Conservation (phyloP, 768 basidiomycete genomes). For the Glaciozyma antarctica region DNA sequence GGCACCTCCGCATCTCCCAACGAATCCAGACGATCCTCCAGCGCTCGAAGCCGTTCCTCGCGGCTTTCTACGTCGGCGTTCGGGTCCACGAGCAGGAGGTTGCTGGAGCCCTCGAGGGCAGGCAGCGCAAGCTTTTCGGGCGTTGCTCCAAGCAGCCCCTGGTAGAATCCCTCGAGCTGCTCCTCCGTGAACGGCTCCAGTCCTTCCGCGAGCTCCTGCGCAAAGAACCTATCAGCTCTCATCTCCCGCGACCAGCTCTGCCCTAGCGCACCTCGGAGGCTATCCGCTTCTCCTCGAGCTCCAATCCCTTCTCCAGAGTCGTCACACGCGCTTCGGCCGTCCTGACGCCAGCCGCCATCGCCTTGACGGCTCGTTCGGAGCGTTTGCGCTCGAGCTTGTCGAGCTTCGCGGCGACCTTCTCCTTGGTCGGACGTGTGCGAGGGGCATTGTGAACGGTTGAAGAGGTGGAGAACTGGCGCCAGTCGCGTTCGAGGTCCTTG, state of each 20-base stretch:
- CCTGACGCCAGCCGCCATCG: background rate
- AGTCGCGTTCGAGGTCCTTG: too few species aligned
- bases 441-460: too few species aligned
- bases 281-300: background rate
- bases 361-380: background rate
- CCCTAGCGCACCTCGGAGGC: background rate
- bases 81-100: background rate
- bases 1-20: background rate
- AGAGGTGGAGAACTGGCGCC: too few species aligned
- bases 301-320: background rate
- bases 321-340: background rate
- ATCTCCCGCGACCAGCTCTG: too few species aligned
- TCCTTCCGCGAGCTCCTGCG: constrained; percentile 17
- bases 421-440: too few species aligned
- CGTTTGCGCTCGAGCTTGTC: background rate
- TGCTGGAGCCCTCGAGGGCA: constrained; percentile 7
- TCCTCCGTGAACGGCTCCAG: constrained; percentile 39
- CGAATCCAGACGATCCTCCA: constrained; percentile 34
- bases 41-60: constrained; percentile 24
- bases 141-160: constrained; percentile 40
- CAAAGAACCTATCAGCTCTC: too few species aligned
- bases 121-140: constrained; percentile 16
- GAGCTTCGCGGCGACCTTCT: too few species aligned
- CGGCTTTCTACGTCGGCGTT: constrained; percentile 29
- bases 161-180: constrained; percentile 43